A percentile compares a stretch with the other conserved stretches of the same genome.
These are phyloP conservation scores for Exserohilum turcica DNA, from an alignment of 2,329 filamentous ascomycete species.

Conservation along the genomic window DNA sequence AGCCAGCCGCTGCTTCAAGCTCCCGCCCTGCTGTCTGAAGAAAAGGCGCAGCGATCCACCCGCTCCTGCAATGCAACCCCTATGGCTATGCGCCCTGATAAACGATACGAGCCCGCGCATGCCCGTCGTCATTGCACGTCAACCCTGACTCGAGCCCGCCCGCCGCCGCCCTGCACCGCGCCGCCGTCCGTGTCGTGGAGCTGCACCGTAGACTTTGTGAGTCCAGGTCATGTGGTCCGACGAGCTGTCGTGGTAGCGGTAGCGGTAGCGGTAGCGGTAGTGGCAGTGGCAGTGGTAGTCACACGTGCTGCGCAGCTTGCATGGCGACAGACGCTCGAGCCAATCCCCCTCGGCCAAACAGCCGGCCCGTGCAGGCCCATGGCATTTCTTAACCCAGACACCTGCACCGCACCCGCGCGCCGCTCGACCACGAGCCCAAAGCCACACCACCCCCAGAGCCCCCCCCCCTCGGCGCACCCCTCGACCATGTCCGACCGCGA, in stretches of 20 bases:
- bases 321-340: background rate
- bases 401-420: slow-evolving; percentile 1
- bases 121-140: slow-evolving; percentile 7
- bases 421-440: slow-evolving; percentile 5
- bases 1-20: slow-evolving; percentile 22
- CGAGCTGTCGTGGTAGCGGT: no score
- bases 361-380: slow-evolving; percentile 11
- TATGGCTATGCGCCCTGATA: no score
- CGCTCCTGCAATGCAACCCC: slow-evolving; percentile 12
- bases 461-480: slow-evolving; percentile 24
- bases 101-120: slow-evolving; percentile 6
- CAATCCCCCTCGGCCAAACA: slow-evolving; percentile 16
- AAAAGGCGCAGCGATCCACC: slow-evolving; percentile 30
- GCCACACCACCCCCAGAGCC: slow-evolving; percentile 2
- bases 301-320: background rate
- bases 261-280: no score
- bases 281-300: no score
- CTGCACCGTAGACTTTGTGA: no score
- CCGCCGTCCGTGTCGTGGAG: no score
- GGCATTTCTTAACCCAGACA: slow-evolving; percentile 15
- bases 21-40: slow-evolving; percentile 26
- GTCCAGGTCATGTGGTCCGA: no score
- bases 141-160: background rate
- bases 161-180: background rate
- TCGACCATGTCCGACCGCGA: slow-evolving; percentile 50